Base-by-base conservation (phyloP, 345 rosid genomes). In the Populus davidiana region DNA sequence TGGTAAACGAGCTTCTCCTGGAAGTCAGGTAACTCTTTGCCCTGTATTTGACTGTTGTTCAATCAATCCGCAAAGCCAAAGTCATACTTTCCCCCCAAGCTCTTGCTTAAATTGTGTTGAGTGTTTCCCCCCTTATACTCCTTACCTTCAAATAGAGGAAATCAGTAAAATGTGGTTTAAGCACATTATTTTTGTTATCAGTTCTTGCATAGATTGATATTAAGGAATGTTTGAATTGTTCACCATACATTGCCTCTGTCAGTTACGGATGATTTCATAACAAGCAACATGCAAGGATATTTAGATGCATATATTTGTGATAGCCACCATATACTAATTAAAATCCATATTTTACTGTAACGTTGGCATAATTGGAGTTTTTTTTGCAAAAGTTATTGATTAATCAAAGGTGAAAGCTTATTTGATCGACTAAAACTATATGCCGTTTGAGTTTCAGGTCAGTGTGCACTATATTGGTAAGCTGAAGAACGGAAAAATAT, bases 1-100 rank as follows among this genome's bases (percentile, higher is more conserved):
- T 79, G 97, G 92, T 72, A 94, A 86, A 88, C 90, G 86, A 82
- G 99, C 99, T 80, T 80, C 88, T 70, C 94, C 91, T 71, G 98
- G 98, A 73, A 88, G 85, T 65, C 84, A 82, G 97, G 99, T 93
- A 44, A 39, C 70, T 41, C 67, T 49, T 74, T 56, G 35, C 31
- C 31, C 54, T 14, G 63, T 27, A 18, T 38, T 71, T 73, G 68
- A 27, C 20, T n/a, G 14, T 70, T 77, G 41, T 41, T 56, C 71
- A 62, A 52, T 35, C 27, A n/a, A 39, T 1, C 8, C 11, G 18
- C n/a, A 8, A 64, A 66, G 70, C 17, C 41, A 35, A n/a, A 29
- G 36, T n/a, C 52, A 18, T 5, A 8, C 2, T 14, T 61, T 5
- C 8, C 70, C 31, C 8, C 18, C 41, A 17, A 54, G 9, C 39